These are phyloP conservation scores for Fusarium agapanthi DNA, from an alignment of 2,329 filamentous ascomycete genomes.

Conservation along the genomic window DNA sequence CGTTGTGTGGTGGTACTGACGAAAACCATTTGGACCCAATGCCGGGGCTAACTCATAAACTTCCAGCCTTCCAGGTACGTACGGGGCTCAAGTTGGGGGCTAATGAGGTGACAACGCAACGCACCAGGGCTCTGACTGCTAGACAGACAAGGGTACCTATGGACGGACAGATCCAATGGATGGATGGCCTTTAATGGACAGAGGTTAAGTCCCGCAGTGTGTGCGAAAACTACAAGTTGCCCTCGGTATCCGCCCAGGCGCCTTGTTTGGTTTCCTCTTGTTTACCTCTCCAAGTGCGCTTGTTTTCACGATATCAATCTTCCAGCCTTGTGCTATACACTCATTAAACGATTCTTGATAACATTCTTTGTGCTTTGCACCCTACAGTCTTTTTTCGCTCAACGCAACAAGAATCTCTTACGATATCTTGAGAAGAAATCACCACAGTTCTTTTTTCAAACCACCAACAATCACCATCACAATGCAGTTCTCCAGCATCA, in stretches of 20 bases:
- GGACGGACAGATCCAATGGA: neutral
- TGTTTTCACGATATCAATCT: slow-evolving; percentile 34
- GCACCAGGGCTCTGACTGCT: slow-evolving; percentile 18
- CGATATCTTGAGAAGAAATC: slow-evolving; percentile 7
- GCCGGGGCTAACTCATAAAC: slow-evolving; percentile 34
- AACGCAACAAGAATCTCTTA: slow-evolving; percentile 20
- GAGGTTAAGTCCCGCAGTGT: slow-evolving; percentile 33
- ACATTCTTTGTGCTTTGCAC: slow-evolving; percentile 33
- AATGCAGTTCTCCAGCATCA: slow-evolving; percentile 57
- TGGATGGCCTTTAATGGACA: slow-evolving; percentile 9
- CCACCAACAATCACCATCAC: slow-evolving; percentile 41
- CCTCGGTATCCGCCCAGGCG: slow-evolving; percentile 25
- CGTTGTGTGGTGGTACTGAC: slow-evolving; percentile 24
- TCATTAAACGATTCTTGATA: slow-evolving; percentile 29
- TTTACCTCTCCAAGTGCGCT: slow-evolving; percentile 20
- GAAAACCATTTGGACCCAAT: slow-evolving; percentile 25
- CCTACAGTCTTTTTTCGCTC: slow-evolving; percentile 23
- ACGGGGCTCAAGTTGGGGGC: slow-evolving; percentile 4
- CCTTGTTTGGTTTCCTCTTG: slow-evolving; percentile 9
- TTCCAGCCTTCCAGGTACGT: no score
- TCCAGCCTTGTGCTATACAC: slow-evolving; percentile 29
- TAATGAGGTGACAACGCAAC: slow-evolving; percentile 40
- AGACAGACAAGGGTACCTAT: slow-evolving; percentile 6
- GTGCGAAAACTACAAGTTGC: slow-evolving; percentile 43
- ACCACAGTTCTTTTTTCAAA: slow-evolving; percentile 18